Evolutionary conservation across 139 green algal species (phyloP).

Genomic region (Axilococcus clingmanii): DNA sequence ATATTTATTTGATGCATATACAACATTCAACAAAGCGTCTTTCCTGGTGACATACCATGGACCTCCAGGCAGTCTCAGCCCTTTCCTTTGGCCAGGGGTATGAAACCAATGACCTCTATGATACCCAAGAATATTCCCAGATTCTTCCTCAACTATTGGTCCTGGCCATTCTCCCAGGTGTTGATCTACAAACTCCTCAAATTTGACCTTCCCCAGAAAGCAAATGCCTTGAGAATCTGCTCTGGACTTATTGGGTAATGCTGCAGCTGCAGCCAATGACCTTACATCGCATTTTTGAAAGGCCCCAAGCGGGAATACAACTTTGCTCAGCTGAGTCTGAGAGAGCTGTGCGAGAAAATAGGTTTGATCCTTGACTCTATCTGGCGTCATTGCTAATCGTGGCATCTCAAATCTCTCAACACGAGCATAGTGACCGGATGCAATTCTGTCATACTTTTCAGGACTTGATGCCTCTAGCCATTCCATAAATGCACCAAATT

Average conservation of each 20-base stretch:
- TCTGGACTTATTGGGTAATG: constrained; percentile 73
- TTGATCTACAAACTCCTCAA: constrained; percentile 81
- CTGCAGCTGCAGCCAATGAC: constrained; percentile 51
- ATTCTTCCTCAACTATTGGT: constrained; percentile 79
- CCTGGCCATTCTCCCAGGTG: constrained; percentile 81
- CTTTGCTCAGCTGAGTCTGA: constrained; percentile 57
- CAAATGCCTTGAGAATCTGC: constrained; percentile 98
- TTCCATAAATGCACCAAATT: constrained; percentile 90
- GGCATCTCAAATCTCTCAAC: constrained; percentile 7
- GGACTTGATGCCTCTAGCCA: constrained; percentile 41
- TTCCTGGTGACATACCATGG: constrained; percentile 95
- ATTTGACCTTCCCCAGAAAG: constrained; percentile 96
- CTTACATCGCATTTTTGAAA: constrained; percentile 79
- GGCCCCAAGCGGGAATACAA: constrained; percentile 85
- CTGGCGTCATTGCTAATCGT: constrained; percentile 51
- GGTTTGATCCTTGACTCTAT: constrained; percentile 88
- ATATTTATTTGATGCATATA: constrained; percentile 76
- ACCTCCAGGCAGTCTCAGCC: constrained; percentile 79
- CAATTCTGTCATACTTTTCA: constrained; percentile 54
- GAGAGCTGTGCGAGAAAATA: constrained; percentile 82
- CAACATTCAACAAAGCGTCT: constrained; percentile 66
- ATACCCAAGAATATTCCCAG: constrained; percentile 44
- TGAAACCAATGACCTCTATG: constrained; percentile 90
- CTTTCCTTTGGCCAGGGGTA: constrained; percentile 88
- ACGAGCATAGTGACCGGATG: constrained; percentile 71